Evolutionary conservation across 345 rosid genomes (phyloP), one percentile per base, ranked within the genome.

Genomic region (Laguncularia racemosa): DNA sequence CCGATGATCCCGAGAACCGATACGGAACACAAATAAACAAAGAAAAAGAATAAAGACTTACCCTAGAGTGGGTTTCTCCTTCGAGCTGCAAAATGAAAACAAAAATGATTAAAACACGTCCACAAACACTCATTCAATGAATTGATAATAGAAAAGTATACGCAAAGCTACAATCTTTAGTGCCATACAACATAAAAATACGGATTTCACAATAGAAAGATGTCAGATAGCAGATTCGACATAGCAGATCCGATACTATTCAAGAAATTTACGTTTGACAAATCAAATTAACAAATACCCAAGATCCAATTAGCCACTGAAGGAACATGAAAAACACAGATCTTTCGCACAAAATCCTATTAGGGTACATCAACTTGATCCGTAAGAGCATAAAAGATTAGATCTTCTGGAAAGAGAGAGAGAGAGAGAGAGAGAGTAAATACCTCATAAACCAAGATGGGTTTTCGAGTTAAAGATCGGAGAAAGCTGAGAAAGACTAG

Each of bases 31-130:
- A 55, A 1, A 55, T 13, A 33, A 0, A 46, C 21, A 16, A 55
- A n/a, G 15, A 17, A 46, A 43, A 46, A 19, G 59, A 26, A 33
- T 33, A 14, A 20, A 52, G 17, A 63, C 51, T 16, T 55, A 78
- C 91, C 95, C 95, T 67, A 87, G 95, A 82, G 95, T 84, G 89
- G 87, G 95, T 69, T 71, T 87, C 95, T 87, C 95, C 95, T 82
- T 87, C 73, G 95, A 87, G 95, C 95, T 87, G 84, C 77, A 68
- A 3, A 52, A 51, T 6, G 13, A 10, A 53, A 57, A 26, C 43
- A 16, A 64, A 51, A 47, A 14, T 28, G 12, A 44, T 19, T 18
- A 47, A 20, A 55, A 47, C 43, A 26, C 15, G 53, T n/a, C 26
- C 48, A 19, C 20, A 55, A 33, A 33, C 9, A 33, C 40, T 33